Percentiles rank a stretch among this genome's conserved stretches.
Evolutionary conservation across 192 early-diverging fungal species (phyloP).

Genomic region (Backusella sp.): DNA sequence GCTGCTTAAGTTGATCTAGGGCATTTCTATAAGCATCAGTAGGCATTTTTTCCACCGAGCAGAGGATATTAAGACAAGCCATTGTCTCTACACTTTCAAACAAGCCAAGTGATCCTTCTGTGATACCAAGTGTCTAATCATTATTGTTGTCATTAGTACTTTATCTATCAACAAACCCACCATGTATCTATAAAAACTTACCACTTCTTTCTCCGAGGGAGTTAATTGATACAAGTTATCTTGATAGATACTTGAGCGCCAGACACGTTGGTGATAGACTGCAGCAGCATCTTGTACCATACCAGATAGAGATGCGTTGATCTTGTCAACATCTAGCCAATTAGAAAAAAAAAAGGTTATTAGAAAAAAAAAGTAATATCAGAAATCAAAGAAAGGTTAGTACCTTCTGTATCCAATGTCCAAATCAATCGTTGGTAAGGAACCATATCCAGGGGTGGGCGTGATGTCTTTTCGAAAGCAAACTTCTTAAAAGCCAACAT

Average conservation of each 20-base stretch:
- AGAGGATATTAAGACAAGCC: conserved; percentile 46
- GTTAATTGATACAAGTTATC: conserved; percentile 19
- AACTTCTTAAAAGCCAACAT: conserved; percentile 40
- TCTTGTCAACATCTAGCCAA: conserved; percentile 36
- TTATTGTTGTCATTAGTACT: background rate
- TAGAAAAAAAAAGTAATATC: background rate
- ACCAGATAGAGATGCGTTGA: conserved; percentile 32
- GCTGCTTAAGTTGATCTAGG: conserved; percentile 16
- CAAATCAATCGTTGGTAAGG: conserved; percentile 67
- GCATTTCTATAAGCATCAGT: conserved; percentile 22
- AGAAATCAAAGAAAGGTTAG: background rate
- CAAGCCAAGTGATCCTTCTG: conserved; percentile 41
- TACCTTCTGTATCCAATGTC: conserved; percentile 41
- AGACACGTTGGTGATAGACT: conserved; percentile 52
- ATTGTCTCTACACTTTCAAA: conserved; percentile 50
- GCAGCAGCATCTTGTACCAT: conserved; percentile 52
- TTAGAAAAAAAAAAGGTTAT: background rate
- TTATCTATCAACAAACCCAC: background rate
- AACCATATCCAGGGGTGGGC: conserved; percentile 58
- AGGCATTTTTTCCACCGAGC: conserved; percentile 29
- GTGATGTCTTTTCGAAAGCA: conserved; percentile 48
- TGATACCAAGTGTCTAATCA: conserved; percentile 34
- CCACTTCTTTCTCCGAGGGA: conserved; percentile 11
- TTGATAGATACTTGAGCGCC: conserved; percentile 47
- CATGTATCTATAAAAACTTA: background rate